These are phyloP conservation scores for Hanseniaspora vineae DNA, from an alignment of 805 yeast genomes.

Conservation along the genomic window DNA sequence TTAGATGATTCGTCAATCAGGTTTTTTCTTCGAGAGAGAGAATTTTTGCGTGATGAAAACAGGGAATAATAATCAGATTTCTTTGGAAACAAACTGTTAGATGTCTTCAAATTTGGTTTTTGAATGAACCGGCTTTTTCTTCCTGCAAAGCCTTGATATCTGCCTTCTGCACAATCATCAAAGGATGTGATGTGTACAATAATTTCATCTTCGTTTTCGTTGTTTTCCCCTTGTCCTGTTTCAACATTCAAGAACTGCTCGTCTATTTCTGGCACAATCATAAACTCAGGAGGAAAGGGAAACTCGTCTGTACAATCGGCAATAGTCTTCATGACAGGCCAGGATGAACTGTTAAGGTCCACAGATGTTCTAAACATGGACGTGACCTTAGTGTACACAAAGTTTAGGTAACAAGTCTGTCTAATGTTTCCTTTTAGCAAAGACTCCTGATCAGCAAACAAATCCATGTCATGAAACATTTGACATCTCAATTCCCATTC, in stretches of 20 bases:
- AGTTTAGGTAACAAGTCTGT: slow-evolving; percentile 15
- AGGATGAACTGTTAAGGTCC: background rate
- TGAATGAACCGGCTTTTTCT: background rate
- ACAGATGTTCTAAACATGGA: background rate
- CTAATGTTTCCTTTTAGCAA: slow-evolving; percentile 14
- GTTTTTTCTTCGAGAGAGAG: no score
- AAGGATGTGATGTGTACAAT: background rate
- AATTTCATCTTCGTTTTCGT: background rate
- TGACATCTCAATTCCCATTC: slow-evolving; percentile 9
- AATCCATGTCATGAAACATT: slow-evolving; percentile 23
- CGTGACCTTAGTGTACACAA: slow-evolving; percentile 12
- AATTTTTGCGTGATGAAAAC: no score
- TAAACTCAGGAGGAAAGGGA: background rate
- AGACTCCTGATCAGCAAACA: slow-evolving; percentile 10
- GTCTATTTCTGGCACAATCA: background rate
- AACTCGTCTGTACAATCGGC: background rate
- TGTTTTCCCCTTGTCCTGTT: background rate
- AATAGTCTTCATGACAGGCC: slow-evolving; percentile 3
- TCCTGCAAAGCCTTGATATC: background rate
- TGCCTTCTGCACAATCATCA: background rate
- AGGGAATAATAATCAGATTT: no score
- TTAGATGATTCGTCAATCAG: no score
- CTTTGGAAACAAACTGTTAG: no score
- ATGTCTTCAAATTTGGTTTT: background rate
- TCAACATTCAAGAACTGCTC: background rate